Evolutionary conservation across 116 monocot species (phyloP), one percentile per base, ranked within the genome.

Genomic region (Zostera marina): DNA sequence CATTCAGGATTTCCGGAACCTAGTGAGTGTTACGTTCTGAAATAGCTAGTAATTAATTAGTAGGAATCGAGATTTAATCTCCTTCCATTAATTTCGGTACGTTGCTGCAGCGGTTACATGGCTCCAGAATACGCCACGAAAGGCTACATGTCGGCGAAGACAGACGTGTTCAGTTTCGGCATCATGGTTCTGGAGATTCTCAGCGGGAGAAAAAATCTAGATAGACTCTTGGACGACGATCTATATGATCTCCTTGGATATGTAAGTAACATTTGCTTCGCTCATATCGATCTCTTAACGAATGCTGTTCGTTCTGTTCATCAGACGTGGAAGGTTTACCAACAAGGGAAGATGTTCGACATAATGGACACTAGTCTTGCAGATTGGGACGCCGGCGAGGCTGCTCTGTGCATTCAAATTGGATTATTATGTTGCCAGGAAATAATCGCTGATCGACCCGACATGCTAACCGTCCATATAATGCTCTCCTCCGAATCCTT

Each of bases 111-210:
- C 67, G 91, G 91, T 52, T 91, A 91, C 44, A 91, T 91, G 85
- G 81, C 91, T 45, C 91, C 91, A 5, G 91, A 91, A 54, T 85
- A 85, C 54, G 81, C 85, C 32, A 61, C 73, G 19, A 79, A 71
- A 24, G 85, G 91, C 11, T 77, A 82, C 67, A 65, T 85, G 25
- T 91, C 91, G 23, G 62, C 75, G 52, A 91, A 85, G 72, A 74
- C 85, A 2, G 91, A 91, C 63, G 91, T 91, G 1, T 91, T 81
- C 68, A 91, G 91, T 68, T 91, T 74, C 56, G 91, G 91, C 20
- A 73, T 85, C 9, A 56, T 91, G 66, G 62, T 91, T 47, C 46
- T 91, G 46, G 91, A 91, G 75, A 91, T 91, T 52, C 59, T 85
- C 19, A 77, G 85, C 40, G 91, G 91, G 15, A 79, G 79, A 44